Conservation (phyloP, 257 asterid species). For the Paraleonurus japonicus region DNA sequence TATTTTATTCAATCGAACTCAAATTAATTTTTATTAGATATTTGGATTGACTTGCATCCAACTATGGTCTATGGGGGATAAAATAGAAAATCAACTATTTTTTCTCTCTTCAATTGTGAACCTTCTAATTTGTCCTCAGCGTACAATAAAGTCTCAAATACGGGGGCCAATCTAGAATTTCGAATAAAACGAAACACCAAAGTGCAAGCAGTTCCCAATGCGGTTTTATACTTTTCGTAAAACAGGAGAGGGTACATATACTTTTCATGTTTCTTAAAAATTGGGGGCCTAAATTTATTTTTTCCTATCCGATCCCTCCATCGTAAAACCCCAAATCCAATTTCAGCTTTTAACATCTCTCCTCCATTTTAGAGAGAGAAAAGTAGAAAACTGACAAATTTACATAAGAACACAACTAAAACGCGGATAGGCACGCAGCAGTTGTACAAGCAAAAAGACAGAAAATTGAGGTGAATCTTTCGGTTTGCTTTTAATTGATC, state of each 20-base stretch:
- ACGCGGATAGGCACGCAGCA: conserved; percentile 17
- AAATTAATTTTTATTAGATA: no score
- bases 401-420: conserved; percentile 23
- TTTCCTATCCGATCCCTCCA: conserved; percentile 23
- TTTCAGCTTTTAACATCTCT: conserved; percentile 31
- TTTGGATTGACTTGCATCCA: background rate
- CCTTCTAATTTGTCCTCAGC: background rate
- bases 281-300: conserved; percentile 11
- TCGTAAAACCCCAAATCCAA: conserved; percentile 36
- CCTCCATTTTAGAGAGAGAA: conserved; percentile 30
- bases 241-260: background rate
- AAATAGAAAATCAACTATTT: background rate
- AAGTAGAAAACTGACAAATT: conserved; percentile 13
- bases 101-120: background rate
- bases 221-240: background rate
- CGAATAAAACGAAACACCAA: background rate
- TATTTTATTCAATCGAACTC: no score
- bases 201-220: conserved; percentile 5
- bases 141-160: background rate
- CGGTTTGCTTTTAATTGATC: conserved; percentile 23
- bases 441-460: background rate
- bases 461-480: background rate
- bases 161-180: conserved; percentile 25
- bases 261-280: conserved; percentile 8
- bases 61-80: background rate